phyloP scores from a whole-genome alignment of 208 protist genomes.

The Zelonia costaricensis region DNA sequence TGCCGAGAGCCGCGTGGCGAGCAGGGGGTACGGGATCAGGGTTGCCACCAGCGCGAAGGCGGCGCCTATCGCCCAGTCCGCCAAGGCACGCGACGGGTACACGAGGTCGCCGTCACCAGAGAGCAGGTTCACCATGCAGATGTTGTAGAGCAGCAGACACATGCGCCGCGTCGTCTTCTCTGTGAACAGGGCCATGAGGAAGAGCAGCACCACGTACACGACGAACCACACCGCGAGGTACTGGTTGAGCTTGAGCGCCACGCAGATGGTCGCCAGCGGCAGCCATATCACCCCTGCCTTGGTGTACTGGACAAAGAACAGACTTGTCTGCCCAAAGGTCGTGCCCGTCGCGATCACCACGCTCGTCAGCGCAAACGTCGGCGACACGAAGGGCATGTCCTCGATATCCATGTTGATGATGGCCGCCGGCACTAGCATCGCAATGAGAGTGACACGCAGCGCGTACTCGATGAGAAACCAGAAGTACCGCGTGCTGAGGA shows the following conservation, averaged over 20 bases:
- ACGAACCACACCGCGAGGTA: slow-evolving; percentile 51
- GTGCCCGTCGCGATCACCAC: slow-evolving; percentile 60
- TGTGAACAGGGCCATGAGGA: slow-evolving; percentile 61
- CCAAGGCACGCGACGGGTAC: slow-evolving; percentile 42
- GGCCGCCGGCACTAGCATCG: slow-evolving; percentile 59
- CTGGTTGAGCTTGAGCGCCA: slow-evolving; percentile 42
- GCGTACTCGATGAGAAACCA: slow-evolving; percentile 75
- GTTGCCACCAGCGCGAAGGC: slow-evolving; percentile 54
- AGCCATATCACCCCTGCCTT: slow-evolving; percentile 68
- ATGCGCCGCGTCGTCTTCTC: slow-evolving; percentile 54
- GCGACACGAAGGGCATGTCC: slow-evolving; percentile 44
- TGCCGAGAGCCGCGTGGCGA: slow-evolving; percentile 41
- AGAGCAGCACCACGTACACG: slow-evolving; percentile 68
- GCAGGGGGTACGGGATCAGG: slow-evolving; percentile 67
- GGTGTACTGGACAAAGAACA: slow-evolving; percentile 58
- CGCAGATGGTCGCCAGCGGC: slow-evolving; percentile 54
- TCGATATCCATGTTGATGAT: slow-evolving; percentile 42
- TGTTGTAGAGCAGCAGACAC: slow-evolving; percentile 69
- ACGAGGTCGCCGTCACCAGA: slow-evolving; percentile 31
- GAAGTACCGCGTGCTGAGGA: slow-evolving; percentile 61
- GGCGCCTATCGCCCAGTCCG: slow-evolving; percentile 61
- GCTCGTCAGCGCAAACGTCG: slow-evolving; percentile 47
- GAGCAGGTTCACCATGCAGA: slow-evolving; percentile 53
- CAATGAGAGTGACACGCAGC: slow-evolving; percentile 61
- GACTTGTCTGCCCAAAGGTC: slow-evolving; percentile 47